Conservation (phyloP, 129 eudicot genomes). For the Pulicaria dysenterica region DNA sequence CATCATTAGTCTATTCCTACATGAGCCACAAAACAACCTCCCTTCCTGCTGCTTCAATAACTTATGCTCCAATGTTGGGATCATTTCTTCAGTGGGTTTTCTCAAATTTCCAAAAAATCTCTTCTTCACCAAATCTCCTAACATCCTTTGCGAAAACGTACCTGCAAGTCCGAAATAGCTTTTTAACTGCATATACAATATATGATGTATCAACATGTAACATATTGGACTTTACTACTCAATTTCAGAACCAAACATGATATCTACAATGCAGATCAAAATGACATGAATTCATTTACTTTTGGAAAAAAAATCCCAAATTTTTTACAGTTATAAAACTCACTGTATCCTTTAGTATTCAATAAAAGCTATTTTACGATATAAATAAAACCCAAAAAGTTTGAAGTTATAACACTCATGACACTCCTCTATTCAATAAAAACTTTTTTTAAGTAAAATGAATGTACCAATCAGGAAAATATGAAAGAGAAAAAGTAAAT, state of each 20-base stretch:
- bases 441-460: too few species aligned
- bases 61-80: constrained; percentile 75
- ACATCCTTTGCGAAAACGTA: constrained; percentile 92
- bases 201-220: not conserved
- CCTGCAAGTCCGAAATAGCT: constrained; percentile 90
- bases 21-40: constrained; percentile 92
- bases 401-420: too few species aligned
- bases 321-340: too few species aligned
- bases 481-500: too few species aligned
- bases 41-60: constrained; percentile 89
- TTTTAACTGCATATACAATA: constrained; percentile 60
- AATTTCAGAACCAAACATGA: not conserved
- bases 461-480: too few species aligned
- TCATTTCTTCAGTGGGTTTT: constrained; percentile 84
- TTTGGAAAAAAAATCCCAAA: too few species aligned
- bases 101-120: constrained; percentile 93
- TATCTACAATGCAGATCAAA: too few species aligned
- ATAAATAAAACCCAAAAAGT: too few species aligned
- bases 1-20: constrained; percentile 83
- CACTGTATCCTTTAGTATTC: too few species aligned
- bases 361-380: too few species aligned
- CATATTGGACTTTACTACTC: constrained; percentile 1
- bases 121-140: constrained; percentile 97
- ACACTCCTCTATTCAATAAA: too few species aligned
- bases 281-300: too few species aligned